Evolutionary conservation across 352 stramenopile species (phyloP).

Genomic region (Phytophthora aleatoria): DNA sequence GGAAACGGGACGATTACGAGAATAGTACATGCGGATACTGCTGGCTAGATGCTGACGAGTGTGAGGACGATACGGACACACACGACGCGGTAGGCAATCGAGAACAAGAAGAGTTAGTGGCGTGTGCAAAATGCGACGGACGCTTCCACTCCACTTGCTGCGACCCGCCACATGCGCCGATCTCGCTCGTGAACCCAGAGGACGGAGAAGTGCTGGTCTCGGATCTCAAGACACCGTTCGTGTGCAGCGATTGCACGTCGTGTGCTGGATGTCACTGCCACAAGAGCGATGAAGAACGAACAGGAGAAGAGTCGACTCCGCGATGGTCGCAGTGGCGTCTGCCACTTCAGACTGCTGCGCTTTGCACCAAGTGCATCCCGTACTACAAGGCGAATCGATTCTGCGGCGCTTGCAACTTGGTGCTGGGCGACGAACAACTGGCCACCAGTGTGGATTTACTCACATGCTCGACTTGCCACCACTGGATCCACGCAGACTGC

Average conservation of each 20-base stretch:
- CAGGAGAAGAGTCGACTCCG: not conserved
- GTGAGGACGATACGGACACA: constrained; percentile 11
- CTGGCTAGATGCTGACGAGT: constrained; percentile 32
- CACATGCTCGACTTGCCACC: constrained; percentile 74
- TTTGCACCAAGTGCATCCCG: constrained; percentile 67
- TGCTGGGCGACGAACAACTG: constrained; percentile 52
- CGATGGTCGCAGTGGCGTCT: constrained; percentile 79
- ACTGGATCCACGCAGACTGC: constrained; percentile 83
- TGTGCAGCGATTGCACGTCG: constrained; percentile 64
- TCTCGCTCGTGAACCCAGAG: constrained; percentile 61
- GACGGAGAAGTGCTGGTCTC: constrained; percentile 59
- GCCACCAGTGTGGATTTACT: constrained; percentile 58
- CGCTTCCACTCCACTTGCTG: constrained; percentile 77
- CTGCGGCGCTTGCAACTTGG: constrained; percentile 69
- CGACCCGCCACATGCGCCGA: constrained; percentile 67
- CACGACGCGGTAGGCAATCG: constrained; percentile 3
- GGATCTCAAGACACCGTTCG: constrained; percentile 70
- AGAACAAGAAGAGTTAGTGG: constrained; percentile 46
- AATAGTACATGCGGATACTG: constrained; percentile 28
- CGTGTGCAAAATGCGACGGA: constrained; percentile 57
- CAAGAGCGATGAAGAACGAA: constrained; percentile 3
- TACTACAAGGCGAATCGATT: constrained; percentile 75
- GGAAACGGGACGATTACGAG: not conserved
- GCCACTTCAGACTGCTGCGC: constrained; percentile 58
- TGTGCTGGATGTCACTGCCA: constrained; percentile 63